Evolutionary conservation across 495 filamentous ascomycete genomes (phyloP), one percentile per base, ranked within the genome.

Genomic region (Penicillium atrosanguineum): DNA sequence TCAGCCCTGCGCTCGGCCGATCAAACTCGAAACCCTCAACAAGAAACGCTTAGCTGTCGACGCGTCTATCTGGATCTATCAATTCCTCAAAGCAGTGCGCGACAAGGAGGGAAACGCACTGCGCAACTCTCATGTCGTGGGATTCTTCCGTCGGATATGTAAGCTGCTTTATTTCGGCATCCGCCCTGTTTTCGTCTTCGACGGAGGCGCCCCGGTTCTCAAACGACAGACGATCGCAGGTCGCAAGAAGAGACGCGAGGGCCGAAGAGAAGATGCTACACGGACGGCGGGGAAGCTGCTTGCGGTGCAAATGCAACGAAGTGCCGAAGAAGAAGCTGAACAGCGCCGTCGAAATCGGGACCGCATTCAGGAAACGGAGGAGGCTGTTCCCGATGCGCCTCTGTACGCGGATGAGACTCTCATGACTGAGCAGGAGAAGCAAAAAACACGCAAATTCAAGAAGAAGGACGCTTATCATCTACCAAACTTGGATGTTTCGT

Each of bases 51-150:
- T 98, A 53, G 94, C 94, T 26, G 89, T 98, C 69, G 94, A 98
- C 71, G 94, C 95, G 47, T 96, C 91, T 3, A 98, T 97, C 63
- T 98, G 94, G 94, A 97, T 98, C 53, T 98, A 98, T 75, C 94
- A 98, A 67, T 98, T 98, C 65, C 82, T 98, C 56, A 98, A 98
- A 74, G 94, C 94, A 16, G 95, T 98, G 2, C 91, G 94, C 61
- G 94, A 98, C 71, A 95, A 96, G 63, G 94, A 98, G 73, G 94
- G 94, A 37, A 96, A 98, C 64, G 95, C 94, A 1, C 81, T 98
- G 25, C 89, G 91, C 48, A 98, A 96, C 70, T 89, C 87, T 16
- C 94, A 98, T 60, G 79, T 98, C 52, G 89, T 98, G 44, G 94
- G 95, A 26, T 98, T 98, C 83, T 98, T 97, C 75, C 88, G 93